Conservation (phyloP, 805 yeast species). For the Hanseniaspora vineae region DNA sequence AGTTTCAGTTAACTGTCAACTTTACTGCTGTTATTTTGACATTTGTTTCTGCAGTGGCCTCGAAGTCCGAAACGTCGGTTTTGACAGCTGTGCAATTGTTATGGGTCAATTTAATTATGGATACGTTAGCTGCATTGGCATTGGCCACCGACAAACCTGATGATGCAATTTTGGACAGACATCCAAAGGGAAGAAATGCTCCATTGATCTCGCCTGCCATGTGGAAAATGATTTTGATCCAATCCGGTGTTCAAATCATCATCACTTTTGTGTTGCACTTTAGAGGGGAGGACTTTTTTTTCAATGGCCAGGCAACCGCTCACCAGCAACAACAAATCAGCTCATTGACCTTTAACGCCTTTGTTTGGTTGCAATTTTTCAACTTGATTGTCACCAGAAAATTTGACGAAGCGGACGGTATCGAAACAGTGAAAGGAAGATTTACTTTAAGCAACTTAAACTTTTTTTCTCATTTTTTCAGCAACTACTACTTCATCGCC, state of each 20-base stretch:
- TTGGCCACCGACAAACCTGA: conserved; percentile 96
- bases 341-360: conserved; percentile 87
- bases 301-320: conserved; percentile 18
- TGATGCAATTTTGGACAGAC: conserved; percentile 58
- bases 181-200: conserved; percentile 70
- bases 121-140: conserved; percentile 93
- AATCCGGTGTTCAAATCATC: conserved; percentile 61
- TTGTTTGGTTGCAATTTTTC: conserved; percentile 97
- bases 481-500: conserved; percentile 69
- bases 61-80: conserved; percentile 68
- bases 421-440: conserved; percentile 42
- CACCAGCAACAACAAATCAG: conserved; percentile 47
- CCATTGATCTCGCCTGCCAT: conserved; percentile 80
- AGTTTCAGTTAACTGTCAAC: conserved; percentile 92
- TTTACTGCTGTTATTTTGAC: conserved; percentile 93
- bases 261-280: conserved; percentile 76
- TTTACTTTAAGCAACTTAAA: conserved; percentile 55
- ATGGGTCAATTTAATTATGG: conserved; percentile 98
- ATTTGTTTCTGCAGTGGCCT: conserved; percentile 85
- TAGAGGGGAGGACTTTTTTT: conserved; percentile 55
- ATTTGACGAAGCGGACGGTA: conserved; percentile 74
- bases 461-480: conserved; percentile 67
- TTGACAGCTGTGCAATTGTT: conserved; percentile 92
- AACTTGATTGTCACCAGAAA: conserved; percentile 84
- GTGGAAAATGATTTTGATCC: conserved; percentile 98